Evolutionary conservation across 768 basidiomycete genomes (phyloP).

Genomic region (Imleria badia): DNA sequence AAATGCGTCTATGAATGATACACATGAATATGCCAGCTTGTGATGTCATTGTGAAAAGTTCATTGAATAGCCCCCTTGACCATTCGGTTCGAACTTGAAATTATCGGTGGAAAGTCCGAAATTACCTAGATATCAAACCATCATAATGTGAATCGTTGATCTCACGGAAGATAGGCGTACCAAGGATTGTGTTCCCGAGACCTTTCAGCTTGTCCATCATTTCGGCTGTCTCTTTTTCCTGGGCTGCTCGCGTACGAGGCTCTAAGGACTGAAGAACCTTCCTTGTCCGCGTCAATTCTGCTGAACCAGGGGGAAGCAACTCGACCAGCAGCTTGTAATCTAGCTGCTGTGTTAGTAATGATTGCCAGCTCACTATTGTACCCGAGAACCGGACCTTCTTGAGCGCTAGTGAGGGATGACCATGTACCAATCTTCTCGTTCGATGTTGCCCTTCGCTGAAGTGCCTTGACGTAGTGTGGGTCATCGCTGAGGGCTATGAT

Average conservation of each 20-base stretch:
- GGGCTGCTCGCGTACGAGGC: slow-evolving; percentile 68
- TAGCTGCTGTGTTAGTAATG: slow-evolving; percentile 30
- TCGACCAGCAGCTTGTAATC: slow-evolving; percentile 77
- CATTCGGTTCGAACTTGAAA: slow-evolving; percentile 94
- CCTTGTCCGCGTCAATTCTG: slow-evolving; percentile 48
- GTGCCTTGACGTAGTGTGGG: slow-evolving; percentile 80
- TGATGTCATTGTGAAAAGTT: slow-evolving; percentile 62
- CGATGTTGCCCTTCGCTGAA: slow-evolving; percentile 84
- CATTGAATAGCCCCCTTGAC: slow-evolving; percentile 94
- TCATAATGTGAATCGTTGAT: background rate
- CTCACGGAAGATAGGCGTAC: slow-evolving; percentile 38
- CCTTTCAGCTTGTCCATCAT: slow-evolving; percentile 93
- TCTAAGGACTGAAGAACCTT: slow-evolving; percentile 55
- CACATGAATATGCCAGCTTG: background rate
- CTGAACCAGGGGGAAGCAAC: slow-evolving; percentile 56
- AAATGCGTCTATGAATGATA: background rate
- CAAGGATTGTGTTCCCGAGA: slow-evolving; percentile 86
- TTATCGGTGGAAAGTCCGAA: slow-evolving; percentile 96
- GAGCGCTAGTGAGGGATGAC: slow-evolving; percentile 77
- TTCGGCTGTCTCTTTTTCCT: slow-evolving; percentile 85
- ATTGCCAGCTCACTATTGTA: background rate
- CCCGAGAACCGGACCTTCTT: slow-evolving; percentile 62
- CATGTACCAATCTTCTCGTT: slow-evolving; percentile 82
- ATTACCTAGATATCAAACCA: slow-evolving; percentile 51
- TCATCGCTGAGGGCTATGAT: slow-evolving; percentile 81